These are phyloP conservation scores for Alternaria burnsii DNA, from an alignment of 2,329 filamentous ascomycete genomes.

Conservation along the genomic window DNA sequence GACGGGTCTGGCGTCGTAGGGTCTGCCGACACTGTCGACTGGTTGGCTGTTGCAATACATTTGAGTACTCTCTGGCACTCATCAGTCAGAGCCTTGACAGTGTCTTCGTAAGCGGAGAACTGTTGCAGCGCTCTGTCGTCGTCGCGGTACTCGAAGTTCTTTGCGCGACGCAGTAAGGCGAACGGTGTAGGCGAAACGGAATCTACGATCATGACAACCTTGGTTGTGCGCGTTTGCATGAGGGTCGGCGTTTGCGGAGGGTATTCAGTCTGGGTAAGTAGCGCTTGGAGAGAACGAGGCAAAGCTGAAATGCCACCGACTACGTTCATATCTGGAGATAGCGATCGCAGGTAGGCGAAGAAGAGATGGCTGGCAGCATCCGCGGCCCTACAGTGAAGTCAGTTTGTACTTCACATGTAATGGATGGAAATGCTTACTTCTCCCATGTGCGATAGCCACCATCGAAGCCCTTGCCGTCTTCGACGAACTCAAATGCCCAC, in stretches of 20 bases:
- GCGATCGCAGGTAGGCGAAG: constrained; percentile 92
- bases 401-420: constrained; percentile 27
- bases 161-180: constrained; percentile 85
- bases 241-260: constrained; percentile 81
- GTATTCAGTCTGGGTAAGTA: constrained; percentile 93
- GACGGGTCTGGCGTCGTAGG: constrained; percentile 71
- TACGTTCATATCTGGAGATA: constrained; percentile 78
- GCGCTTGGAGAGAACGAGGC: constrained; percentile 87
- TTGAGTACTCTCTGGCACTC: constrained; percentile 91
- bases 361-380: constrained; percentile 97
- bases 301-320: constrained; percentile 83
- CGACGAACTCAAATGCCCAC: constrained; percentile 96
- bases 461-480: constrained; percentile 90
- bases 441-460: constrained; percentile 91
- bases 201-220: constrained; percentile 96
- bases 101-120: constrained; percentile 90
- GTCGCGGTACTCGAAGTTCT: constrained; percentile 94
- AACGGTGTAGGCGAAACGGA: constrained; percentile 95
- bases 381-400: constrained; percentile 71
- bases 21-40: constrained; percentile 73
- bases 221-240: constrained; percentile 81
- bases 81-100: constrained; percentile 85
- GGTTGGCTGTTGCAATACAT: constrained; percentile 87
- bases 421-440: constrained; percentile 61
- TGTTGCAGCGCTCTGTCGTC: constrained; percentile 83